Evolutionary conservation across 495 filamentous ascomycete species (phyloP).

Genomic region (Aspergillus hancockii): DNA sequence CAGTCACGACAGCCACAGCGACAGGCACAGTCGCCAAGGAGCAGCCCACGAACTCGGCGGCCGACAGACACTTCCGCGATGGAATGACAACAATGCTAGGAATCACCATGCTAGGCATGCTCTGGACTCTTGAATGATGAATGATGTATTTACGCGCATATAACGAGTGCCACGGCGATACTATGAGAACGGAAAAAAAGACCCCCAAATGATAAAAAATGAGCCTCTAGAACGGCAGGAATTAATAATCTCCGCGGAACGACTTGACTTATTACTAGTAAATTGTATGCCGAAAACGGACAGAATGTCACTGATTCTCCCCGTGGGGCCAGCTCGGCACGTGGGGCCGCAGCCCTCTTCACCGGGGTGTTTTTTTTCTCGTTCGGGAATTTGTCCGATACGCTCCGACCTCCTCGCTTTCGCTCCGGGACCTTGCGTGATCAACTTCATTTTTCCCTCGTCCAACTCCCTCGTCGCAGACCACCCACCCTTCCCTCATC

Average conservation of each 20-base stretch:
- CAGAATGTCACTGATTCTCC: not conserved
- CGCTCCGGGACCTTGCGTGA: constrained; percentile 6
- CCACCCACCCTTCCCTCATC: constrained; percentile 2
- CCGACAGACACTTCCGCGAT: constrained; percentile 2
- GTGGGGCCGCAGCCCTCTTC: constrained; percentile 14
- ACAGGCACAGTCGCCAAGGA: constrained; percentile 61
- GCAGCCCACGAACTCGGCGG: constrained; percentile 31
- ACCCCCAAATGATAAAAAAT: too few relatives aligned
- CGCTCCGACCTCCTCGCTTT: constrained; percentile 11
- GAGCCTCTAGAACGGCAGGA: not conserved
- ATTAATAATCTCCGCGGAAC: too few relatives aligned
- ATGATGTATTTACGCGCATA: constrained; percentile 1
- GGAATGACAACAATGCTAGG: constrained; percentile 8
- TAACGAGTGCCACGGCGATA: constrained; percentile 9
- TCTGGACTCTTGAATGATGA: constrained; percentile 19
- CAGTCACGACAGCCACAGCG: constrained; percentile 45
- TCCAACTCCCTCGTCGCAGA: not conserved
- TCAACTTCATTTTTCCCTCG: constrained; percentile 6
- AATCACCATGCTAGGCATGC: constrained; percentile 14
- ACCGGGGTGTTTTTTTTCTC: constrained; percentile 3
- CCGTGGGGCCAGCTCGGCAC: constrained; percentile 5
- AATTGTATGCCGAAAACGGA: too few relatives aligned
- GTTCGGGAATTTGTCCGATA: constrained; percentile 15
- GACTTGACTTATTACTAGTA: too few relatives aligned
- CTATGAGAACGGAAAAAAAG: too few relatives aligned